These are phyloP conservation scores for Sporothrix pseudoabietina DNA, from an alignment of 2,329 filamentous ascomycete species.

Conservation along the genomic window DNA sequence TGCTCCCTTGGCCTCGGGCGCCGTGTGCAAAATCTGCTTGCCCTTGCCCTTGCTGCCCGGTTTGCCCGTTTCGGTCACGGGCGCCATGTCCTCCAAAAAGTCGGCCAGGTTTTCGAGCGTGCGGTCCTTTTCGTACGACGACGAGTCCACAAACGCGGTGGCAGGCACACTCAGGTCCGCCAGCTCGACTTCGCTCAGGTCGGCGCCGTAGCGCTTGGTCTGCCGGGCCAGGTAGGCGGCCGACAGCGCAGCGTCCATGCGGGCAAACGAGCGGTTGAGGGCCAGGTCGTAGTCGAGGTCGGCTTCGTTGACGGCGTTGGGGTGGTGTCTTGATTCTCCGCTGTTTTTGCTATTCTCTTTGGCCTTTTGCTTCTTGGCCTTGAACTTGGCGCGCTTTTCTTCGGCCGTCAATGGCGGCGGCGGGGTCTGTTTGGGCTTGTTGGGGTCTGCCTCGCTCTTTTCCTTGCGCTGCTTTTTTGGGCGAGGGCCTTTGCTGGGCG, in stretches of 20 bases:
- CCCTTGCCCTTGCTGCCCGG: slow-evolving; percentile 21
- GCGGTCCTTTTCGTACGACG: slow-evolving; percentile 63
- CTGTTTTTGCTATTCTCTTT: slow-evolving; percentile 28
- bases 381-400: slow-evolving; percentile 18
- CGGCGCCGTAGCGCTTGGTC: slow-evolving; percentile 73
- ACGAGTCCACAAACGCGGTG: slow-evolving; percentile 73
- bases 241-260: slow-evolving; percentile 80
- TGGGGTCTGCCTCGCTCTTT: not conserved
- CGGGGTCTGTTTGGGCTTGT: slow-evolving; percentile 16
- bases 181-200: slow-evolving; percentile 81
- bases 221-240: slow-evolving; percentile 84
- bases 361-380: slow-evolving; percentile 28
- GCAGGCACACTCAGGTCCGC: slow-evolving; percentile 76
- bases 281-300: slow-evolving; percentile 68
- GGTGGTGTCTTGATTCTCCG: slow-evolving; percentile 36
- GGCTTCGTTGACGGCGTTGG: slow-evolving; percentile 49
- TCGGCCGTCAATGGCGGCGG: slow-evolving; percentile 8
- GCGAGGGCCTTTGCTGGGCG: not conserved
- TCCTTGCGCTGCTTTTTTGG: slow-evolving; percentile 31
- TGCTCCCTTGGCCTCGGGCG: slow-evolving; percentile 68
- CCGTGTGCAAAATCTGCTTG: slow-evolving; percentile 35
- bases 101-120: slow-evolving; percentile 71
- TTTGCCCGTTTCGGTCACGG: slow-evolving; percentile 52
- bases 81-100: slow-evolving; percentile 71
- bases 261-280: slow-evolving; percentile 76